phyloP scores from a whole-genome alignment of 768 basidiomycete genomes.

The Pholiota conissans region DNA sequence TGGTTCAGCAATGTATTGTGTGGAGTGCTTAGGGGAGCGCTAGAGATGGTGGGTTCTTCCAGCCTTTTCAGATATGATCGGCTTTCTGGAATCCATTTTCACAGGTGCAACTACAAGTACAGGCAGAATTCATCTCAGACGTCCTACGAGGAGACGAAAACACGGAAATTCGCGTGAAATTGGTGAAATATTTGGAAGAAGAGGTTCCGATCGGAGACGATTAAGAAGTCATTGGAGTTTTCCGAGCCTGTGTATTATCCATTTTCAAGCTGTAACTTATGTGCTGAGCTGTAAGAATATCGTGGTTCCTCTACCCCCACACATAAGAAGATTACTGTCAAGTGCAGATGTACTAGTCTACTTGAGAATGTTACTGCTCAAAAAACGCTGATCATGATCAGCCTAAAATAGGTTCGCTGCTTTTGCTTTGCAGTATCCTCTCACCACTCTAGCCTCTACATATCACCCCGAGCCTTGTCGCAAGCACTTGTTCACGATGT shows the following conservation, averaged over 20 bases:
- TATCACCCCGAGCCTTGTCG: not conserved
- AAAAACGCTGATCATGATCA: constrained; percentile 1
- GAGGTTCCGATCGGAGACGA: constrained; percentile 94
- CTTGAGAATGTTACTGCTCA: too few relatives aligned
- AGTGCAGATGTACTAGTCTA: too few relatives aligned
- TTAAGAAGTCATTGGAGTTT: constrained; percentile 34
- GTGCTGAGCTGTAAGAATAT: too few relatives aligned
- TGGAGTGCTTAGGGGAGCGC: constrained; percentile 87
- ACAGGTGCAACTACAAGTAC: constrained; percentile 95
- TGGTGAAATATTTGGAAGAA: constrained; percentile 93
- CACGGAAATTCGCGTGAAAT: constrained; percentile 89
- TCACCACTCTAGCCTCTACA: constrained; percentile 5
- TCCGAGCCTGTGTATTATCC: not conserved
- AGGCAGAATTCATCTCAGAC: constrained; percentile 87
- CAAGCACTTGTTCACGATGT: constrained; percentile 47
- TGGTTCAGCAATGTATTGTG: constrained; percentile 98
- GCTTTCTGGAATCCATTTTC: constrained; percentile 8
- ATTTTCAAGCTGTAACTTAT: not conserved
- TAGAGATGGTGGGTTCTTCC: constrained; percentile 83
- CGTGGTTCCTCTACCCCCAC: too few relatives aligned
- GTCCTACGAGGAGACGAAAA: constrained; percentile 89
- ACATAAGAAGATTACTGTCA: too few relatives aligned
- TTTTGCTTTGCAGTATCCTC: constrained; percentile 10
- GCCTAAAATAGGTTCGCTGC: constrained; percentile 23
- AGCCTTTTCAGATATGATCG: not conserved